Evolutionary conservation across 257 asterid genomes (phyloP).

Genomic region (Gardenia jasminoides): DNA sequence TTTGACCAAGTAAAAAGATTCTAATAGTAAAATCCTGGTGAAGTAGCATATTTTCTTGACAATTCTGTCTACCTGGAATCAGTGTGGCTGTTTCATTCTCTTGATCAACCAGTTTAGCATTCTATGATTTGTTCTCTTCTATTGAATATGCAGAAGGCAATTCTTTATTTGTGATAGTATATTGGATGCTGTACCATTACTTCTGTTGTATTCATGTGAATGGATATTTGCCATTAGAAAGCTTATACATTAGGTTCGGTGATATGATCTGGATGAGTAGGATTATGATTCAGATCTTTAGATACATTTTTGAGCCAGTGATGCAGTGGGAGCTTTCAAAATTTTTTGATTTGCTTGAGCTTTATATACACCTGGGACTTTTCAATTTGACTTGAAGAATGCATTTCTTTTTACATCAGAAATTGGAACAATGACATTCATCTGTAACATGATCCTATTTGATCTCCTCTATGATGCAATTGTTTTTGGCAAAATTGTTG

Average conservation of each 20-base stretch:
- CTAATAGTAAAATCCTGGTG: neutral
- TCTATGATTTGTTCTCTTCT: neutral
- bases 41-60: neutral
- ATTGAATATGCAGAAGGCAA: neutral
- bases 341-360: neutral
- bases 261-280: neutral
- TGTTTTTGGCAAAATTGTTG: neutral
- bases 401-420: too few species aligned
- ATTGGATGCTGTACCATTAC: neutral
- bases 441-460: too few species aligned
- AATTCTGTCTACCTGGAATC: neutral
- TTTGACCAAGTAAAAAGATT: neutral
- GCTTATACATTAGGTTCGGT: neutral
- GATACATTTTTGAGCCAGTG: neutral
- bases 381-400: neutral
- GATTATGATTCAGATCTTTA: neutral
- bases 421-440: too few species aligned
- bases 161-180: neutral
- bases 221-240: neutral
- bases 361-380: neutral
- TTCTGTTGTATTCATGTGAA: neutral
- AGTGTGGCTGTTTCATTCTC: neutral
- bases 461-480: neutral
- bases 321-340: neutral
- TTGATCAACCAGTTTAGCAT: neutral